Percentiles rank a stretch among this genome's conserved stretches.
These are phyloP conservation scores for Aspergillus sclerotioniger DNA, from an alignment of 495 filamentous ascomycete genomes.

Conservation along the genomic window DNA sequence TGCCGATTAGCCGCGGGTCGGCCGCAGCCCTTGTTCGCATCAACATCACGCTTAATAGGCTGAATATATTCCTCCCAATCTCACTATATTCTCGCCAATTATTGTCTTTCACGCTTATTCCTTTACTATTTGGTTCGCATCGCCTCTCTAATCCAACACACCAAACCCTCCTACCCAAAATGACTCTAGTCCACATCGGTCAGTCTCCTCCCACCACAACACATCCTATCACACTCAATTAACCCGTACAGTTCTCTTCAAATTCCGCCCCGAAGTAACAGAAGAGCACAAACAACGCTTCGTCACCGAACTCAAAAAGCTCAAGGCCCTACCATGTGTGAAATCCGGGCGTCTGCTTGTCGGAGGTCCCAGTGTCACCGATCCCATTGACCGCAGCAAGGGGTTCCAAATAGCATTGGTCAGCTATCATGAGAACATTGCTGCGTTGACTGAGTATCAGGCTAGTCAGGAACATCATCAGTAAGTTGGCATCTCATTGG, in stretches of 20 bases:
- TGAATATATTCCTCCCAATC: too few species aligned
- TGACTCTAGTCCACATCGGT: slow-evolving; percentile 41
- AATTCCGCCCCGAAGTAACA: slow-evolving; percentile 37
- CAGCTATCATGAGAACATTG: slow-evolving; percentile 43
- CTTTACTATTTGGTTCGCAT: too few species aligned
- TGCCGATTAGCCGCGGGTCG: too few species aligned
- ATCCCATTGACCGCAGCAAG: slow-evolving; percentile 45
- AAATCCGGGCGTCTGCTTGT: slow-evolving; percentile 41
- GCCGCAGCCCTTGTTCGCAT: too few species aligned
- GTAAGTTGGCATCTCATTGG: slow-evolving; percentile 20
- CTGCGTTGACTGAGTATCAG: slow-evolving; percentile 44
- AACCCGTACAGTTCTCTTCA: slow-evolving; percentile 40
- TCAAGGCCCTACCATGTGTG: slow-evolving; percentile 42
- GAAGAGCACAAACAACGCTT: slow-evolving; percentile 36
- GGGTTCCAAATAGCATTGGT: slow-evolving; percentile 46
- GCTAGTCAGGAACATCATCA: slow-evolving; percentile 46
- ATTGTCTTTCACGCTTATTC: too few species aligned
- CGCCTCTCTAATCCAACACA: too few species aligned
- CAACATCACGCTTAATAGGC: neutral
- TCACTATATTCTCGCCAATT: too few species aligned
- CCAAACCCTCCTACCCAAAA: slow-evolving; percentile 11
- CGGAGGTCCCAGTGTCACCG: slow-evolving; percentile 45
- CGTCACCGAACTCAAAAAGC: slow-evolving; percentile 39
- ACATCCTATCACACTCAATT: neutral
- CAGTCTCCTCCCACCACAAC: neutral